These are phyloP conservation scores for Grosmannia serpens DNA, from an alignment of 2,329 filamentous ascomycete genomes.

Conservation along the genomic window DNA sequence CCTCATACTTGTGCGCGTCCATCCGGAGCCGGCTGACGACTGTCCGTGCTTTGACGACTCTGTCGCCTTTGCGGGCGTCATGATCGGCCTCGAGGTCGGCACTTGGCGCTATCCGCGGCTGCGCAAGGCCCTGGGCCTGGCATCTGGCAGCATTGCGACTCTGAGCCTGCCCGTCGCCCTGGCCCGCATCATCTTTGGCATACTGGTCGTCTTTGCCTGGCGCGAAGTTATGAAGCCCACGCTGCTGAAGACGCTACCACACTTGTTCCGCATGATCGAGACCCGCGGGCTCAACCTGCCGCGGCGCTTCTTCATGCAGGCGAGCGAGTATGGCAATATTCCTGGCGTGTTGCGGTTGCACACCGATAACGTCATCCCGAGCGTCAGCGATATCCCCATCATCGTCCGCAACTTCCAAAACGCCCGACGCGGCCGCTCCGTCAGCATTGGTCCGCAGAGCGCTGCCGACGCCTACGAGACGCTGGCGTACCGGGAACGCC, in stretches of 20 bases:
- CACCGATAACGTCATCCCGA: conserved; percentile 78
- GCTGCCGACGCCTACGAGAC: conserved; percentile 95
- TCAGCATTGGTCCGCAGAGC: conserved; percentile 89
- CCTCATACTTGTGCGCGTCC: conserved; percentile 69
- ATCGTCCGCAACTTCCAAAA: conserved; percentile 72
- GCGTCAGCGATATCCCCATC: conserved; percentile 74
- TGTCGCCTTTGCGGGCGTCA: conserved; percentile 81
- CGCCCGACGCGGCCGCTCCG: conserved; percentile 55
- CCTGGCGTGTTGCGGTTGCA: conserved; percentile 56
- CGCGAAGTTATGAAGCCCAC: conserved; percentile 79
- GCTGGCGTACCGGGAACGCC: conserved; percentile 71
- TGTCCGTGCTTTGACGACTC: conserved; percentile 97
- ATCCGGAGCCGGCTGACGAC: conserved; percentile 92
- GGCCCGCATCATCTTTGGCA: conserved; percentile 63
- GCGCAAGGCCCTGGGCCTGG: conserved; percentile 26
- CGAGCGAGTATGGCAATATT: conserved; percentile 81
- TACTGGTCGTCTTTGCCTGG: conserved; percentile 80
- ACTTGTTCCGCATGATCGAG: conserved; percentile 78
- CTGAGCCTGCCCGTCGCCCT: conserved; percentile 55
- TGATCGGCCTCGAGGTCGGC: conserved; percentile 73
- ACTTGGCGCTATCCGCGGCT: conserved; percentile 70
- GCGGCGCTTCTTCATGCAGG: conserved; percentile 80
- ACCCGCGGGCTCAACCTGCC: conserved; percentile 69
- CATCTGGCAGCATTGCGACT: conserved; percentile 53
- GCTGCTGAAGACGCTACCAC: conserved; percentile 66